phyloP scores from a whole-genome alignment of 768 basidiomycete species.

The Pluteus cervinus region DNA sequence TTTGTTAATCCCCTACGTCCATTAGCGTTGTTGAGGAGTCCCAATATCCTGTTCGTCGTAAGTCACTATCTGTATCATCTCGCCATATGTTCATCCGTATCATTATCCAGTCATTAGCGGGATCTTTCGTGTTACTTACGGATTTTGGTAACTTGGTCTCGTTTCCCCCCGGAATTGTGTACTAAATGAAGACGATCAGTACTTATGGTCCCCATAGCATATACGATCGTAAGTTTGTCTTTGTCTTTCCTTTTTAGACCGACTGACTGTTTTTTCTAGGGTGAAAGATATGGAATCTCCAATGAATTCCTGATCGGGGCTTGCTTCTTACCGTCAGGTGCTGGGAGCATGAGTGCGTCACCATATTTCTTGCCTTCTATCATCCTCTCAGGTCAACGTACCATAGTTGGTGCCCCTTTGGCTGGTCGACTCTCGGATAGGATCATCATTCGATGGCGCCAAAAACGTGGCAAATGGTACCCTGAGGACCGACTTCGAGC shows the following conservation, averaged over 20 bases:
- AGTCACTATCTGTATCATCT: conserved; percentile 14
- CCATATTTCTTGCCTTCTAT: background rate
- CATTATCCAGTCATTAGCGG: conserved; percentile 26
- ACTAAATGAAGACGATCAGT: no score
- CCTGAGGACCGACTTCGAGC: conserved; percentile 66
- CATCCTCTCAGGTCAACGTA: background rate
- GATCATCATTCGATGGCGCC: conserved; percentile 41
- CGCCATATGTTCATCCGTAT: conserved; percentile 1
- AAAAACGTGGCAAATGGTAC: conserved; percentile 52
- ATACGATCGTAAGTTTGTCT: conserved; percentile 51
- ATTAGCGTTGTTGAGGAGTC: conserved; percentile 48
- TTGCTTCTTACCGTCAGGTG: conserved; percentile 53
- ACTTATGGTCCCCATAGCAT: conserved; percentile 55
- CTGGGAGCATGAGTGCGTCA: conserved; percentile 55
- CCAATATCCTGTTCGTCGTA: conserved; percentile 51
- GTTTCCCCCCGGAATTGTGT: conserved; percentile 18
- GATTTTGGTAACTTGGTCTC: conserved; percentile 30
- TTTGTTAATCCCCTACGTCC: conserved; percentile 58
- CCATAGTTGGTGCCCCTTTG: conserved; percentile 51
- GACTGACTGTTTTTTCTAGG: no score
- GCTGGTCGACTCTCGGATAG: conserved; percentile 55
- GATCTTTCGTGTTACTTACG: conserved; percentile 23
- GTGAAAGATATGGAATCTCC: conserved; percentile 44
- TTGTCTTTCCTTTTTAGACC: background rate
- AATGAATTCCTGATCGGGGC: conserved; percentile 55